A percentile compares a stretch with the other conserved stretches of the same genome.
Conservation (phyloP, 768 basidiomycete species). For the Pluteus cervinus region DNA sequence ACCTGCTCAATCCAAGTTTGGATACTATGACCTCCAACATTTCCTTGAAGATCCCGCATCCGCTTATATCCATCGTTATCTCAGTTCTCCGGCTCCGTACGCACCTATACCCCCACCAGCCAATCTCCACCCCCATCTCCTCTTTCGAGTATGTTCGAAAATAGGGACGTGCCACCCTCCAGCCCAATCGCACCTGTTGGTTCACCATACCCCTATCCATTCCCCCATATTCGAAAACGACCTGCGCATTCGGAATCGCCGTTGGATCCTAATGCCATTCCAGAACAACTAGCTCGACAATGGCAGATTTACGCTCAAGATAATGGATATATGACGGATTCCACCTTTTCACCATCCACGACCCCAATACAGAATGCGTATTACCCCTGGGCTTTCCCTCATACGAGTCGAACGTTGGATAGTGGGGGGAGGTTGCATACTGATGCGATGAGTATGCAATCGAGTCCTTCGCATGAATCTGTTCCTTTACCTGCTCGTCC, state of each 20-base stretch:
- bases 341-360: conserved; percentile 69
- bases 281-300: conserved; percentile 68
- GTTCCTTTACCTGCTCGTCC: conserved; percentile 53
- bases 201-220: conserved; percentile 79
- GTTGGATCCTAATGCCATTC: conserved; percentile 45
- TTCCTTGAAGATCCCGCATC: conserved; percentile 58
- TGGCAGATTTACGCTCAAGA: conserved; percentile 79
- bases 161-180: conserved; percentile 33
- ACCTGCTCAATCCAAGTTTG: no score
- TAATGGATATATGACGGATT: conserved; percentile 56
- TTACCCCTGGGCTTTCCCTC: conserved; percentile 68
- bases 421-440: conserved; percentile 31
- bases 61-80: conserved; percentile 53
- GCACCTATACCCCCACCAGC: conserved; percentile 80
- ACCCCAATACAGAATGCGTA: conserved; percentile 69
- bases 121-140: conserved; percentile 66
- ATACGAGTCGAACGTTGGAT: conserved; percentile 45
- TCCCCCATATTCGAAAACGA: conserved; percentile 61
- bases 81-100: conserved; percentile 56
- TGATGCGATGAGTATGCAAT: conserved; percentile 57
- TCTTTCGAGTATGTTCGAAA: conserved; percentile 42
- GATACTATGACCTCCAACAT: no score
- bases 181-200: conserved; percentile 56
- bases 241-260: conserved; percentile 29
- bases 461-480: conserved; percentile 68